Percentiles rank a stretch among this genome's conserved stretches.
phyloP scores from a whole-genome alignment of 2,329 filamentous ascomycete genomes.

The Delphinella strobiligena region DNA sequence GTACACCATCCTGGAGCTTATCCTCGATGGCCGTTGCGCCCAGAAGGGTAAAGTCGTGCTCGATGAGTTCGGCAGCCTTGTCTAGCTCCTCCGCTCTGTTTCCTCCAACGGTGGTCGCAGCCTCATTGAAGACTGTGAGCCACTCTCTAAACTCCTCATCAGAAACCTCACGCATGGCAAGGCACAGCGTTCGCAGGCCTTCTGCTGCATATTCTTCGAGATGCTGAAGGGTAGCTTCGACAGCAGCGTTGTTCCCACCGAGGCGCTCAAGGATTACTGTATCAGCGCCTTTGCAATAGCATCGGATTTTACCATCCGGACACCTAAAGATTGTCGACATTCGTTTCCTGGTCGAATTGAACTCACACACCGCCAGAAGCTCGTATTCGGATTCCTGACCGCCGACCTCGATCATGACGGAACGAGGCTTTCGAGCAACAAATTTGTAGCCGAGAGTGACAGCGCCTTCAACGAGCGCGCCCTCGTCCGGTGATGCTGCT shows the following conservation, averaged over 20 bases:
- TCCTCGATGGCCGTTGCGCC: constrained; percentile 97
- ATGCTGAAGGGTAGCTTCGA: constrained; percentile 83
- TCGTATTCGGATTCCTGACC: constrained; percentile 73
- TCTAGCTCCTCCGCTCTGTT: constrained; percentile 91
- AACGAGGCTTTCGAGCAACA: constrained; percentile 74
- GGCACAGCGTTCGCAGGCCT: constrained; percentile 82
- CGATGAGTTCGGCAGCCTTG: constrained; percentile 92
- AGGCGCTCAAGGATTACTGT: constrained; percentile 93
- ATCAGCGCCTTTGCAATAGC: constrained; percentile 94
- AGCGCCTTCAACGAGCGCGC: constrained; percentile 89
- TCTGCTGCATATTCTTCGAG: constrained; percentile 98
- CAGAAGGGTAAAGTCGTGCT: constrained; percentile 80
- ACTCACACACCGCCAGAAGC: constrained; percentile 92
- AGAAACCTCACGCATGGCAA: constrained; percentile 86
- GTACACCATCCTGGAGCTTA: constrained; percentile 89
- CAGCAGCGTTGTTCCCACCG: constrained; percentile 62
- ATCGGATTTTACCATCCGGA: constrained; percentile 85
- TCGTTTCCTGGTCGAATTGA: constrained; percentile 92
- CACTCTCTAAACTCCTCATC: constrained; percentile 84
- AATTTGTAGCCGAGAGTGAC: constrained; percentile 79
- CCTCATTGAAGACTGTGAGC: constrained; percentile 75
- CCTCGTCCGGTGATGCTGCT: constrained; percentile 92
- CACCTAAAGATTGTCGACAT: constrained; percentile 98
- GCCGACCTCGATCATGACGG: constrained; percentile 70
- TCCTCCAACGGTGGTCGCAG: constrained; percentile 79